These are phyloP conservation scores for Colletotrichum sp. DNA, from an alignment of 2,329 filamentous ascomycete species.

Conservation along the genomic window DNA sequence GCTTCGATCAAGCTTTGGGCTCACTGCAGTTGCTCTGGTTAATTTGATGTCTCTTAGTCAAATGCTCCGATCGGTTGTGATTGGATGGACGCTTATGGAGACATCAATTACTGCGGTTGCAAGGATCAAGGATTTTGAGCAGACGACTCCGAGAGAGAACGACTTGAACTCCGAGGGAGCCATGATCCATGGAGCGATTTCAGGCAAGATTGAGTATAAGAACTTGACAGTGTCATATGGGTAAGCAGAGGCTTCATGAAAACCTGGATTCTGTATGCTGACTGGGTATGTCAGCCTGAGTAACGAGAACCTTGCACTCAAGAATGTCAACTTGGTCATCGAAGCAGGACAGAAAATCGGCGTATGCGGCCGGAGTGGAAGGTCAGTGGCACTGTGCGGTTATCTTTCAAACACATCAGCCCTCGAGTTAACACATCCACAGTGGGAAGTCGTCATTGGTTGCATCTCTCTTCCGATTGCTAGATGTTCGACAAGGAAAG, in stretches of 20 bases:
- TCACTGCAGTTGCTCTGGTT: background rate
- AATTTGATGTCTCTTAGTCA: background rate
- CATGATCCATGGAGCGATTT: background rate
- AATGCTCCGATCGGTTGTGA: background rate
- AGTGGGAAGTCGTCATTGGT: background rate
- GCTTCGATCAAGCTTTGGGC: background rate
- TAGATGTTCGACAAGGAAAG: background rate
- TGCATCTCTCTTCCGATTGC: background rate
- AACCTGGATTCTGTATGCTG: background rate
- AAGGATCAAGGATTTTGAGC: background rate
- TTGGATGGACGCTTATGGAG: background rate
- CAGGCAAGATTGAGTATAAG: background rate
- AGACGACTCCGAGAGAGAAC: background rate
- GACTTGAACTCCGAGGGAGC: background rate
- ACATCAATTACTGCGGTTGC: background rate
- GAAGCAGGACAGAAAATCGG: background rate
- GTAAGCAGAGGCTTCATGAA: background rate
- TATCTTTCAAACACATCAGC: background rate
- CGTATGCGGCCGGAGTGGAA: background rate
- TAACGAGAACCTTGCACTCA: background rate
- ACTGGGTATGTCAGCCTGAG: background rate
- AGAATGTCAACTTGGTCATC: background rate
- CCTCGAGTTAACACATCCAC: background rate
- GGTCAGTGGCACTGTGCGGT: background rate
- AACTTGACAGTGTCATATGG: background rate